These are phyloP conservation scores for Phyllosticta paracitricarpa DNA, from an alignment of 2,329 filamentous ascomycete species.

Conservation along the genomic window DNA sequence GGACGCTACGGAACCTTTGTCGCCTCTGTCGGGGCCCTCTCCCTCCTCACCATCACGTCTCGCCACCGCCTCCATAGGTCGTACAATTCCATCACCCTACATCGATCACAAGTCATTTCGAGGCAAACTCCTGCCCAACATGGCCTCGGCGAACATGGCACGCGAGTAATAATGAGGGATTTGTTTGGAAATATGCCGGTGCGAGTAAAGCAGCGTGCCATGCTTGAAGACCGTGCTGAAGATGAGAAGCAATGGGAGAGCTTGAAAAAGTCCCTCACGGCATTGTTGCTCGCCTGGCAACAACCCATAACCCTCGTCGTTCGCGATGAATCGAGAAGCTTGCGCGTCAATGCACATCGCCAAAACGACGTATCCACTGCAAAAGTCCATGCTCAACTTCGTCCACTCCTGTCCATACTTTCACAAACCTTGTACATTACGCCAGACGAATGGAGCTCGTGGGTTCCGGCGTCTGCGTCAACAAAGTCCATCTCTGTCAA, in stretches of 20 bases:
- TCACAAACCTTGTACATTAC: slow-evolving; percentile 55
- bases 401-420: slow-evolving; percentile 43
- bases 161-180: slow-evolving; percentile 64
- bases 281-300: slow-evolving; percentile 62
- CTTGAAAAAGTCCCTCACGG: slow-evolving; percentile 49
- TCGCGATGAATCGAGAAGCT: slow-evolving; percentile 39
- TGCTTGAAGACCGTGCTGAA: slow-evolving; percentile 41
- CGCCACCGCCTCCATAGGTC: slow-evolving; percentile 51
- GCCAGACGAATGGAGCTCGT: slow-evolving; percentile 44
- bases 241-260: slow-evolving; percentile 55
- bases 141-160: slow-evolving; percentile 57
- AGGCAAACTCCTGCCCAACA: slow-evolving; percentile 57
- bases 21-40: slow-evolving; percentile 64
- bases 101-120: slow-evolving; percentile 56
- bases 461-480: slow-evolving; percentile 62
- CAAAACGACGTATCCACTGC: slow-evolving; percentile 15
- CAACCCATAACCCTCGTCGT: slow-evolving; percentile 47
- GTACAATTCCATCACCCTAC: slow-evolving; percentile 57
- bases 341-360: slow-evolving; percentile 20
- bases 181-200: slow-evolving; percentile 89
- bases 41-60: slow-evolving; percentile 68
- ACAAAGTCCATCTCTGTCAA: slow-evolving; percentile 51
- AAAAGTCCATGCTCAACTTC: slow-evolving; percentile 14
- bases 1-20: slow-evolving; percentile 68
- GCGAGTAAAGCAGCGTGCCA: slow-evolving; percentile 67